Evolutionary conservation across 75 land plant species (phyloP), one percentile per base, ranked within the genome.

Genomic region (Pinus tabuliformis): DNA sequence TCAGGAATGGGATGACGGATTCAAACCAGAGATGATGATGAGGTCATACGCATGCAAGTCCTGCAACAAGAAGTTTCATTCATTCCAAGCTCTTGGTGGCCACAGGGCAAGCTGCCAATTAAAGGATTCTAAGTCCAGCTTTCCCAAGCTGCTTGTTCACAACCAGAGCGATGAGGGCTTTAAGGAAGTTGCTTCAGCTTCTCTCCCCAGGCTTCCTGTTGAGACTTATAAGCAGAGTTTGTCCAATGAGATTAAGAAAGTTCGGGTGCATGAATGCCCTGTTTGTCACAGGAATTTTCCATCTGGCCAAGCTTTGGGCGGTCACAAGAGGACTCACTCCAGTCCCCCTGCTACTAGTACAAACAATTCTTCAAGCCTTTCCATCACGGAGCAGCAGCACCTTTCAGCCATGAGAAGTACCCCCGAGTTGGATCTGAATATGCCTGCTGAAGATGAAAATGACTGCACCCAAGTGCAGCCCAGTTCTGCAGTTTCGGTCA

Each of bases 301-400:
- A 13, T 83, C 92, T 18, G 91, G 90, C 7, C 93, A 91, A 73
- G 93, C 93, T 1, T 81, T 91, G 20, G 93, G 91, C 49, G 93
- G 93, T 3, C 93, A 91, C 86, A 85, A 86, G 73, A 79, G 91
- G 70, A 72, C 84, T 24, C 91, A 89, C 68, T 70, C 61, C 22
- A 57, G 9, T 52, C 56, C 68, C 7, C 52, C 61, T 26, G 39
- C 24, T 30, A 28, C 14, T 5, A 13, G 26, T 45, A 18, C 15
- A 20, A 14, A 42, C 22, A 39, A 57, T 17, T 22, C 37, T 5
- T 20, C 62, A 22, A 16, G 30, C 62, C 5, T 59, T 74, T 18
- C 60, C 62, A 39, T 61, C 37, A 18, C 36, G 2, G 75, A 74
- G 80, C 61, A 76, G 45, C 57, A 61, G 16, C n/a, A 20, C 8